A percentile compares a stretch with the other conserved stretches of the same genome.
Conservation (phyloP, 768 basidiomycete species). For the Trichaptum fuscoviolaceum region DNA sequence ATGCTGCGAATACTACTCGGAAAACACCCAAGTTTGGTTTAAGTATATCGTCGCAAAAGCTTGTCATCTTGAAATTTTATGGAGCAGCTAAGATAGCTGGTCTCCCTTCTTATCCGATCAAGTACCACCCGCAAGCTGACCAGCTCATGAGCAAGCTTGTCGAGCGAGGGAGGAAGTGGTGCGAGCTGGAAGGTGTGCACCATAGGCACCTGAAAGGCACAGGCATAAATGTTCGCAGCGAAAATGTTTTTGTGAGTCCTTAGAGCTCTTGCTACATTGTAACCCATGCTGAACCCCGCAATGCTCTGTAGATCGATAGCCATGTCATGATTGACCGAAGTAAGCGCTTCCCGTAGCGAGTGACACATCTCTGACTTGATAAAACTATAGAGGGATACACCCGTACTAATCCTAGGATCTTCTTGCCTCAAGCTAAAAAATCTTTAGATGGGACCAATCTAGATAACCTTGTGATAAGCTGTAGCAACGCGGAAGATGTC, state of each 20-base stretch:
- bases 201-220: constrained; percentile 55
- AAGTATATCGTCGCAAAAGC: no score
- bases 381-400: constrained; percentile 38
- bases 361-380: not conserved
- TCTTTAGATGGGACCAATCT: not conserved
- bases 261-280: constrained; percentile 2
- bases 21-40: not conserved
- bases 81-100: not conserved
- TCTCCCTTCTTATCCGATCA: constrained; percentile 48
- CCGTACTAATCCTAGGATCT: constrained; percentile 45
- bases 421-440: constrained; percentile 25
- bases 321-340: constrained; percentile 59
- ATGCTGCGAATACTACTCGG: not conserved
- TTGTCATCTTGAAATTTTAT: not conserved
- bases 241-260: constrained; percentile 43
- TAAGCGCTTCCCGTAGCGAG: constrained; percentile 18
- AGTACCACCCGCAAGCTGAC: constrained; percentile 42
- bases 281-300: not conserved
- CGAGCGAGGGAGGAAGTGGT: constrained; percentile 55
- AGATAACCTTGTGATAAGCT: not conserved
- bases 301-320: constrained; percentile 38
- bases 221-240: constrained; percentile 32
- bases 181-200: constrained; percentile 46
- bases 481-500: not conserved
- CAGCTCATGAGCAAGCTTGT: constrained; percentile 35